Evolutionary conservation across 495 filamentous ascomycete species (phyloP), one percentile per base, ranked within the genome.

Genomic region (Podospora pseudopauciseta): DNA sequence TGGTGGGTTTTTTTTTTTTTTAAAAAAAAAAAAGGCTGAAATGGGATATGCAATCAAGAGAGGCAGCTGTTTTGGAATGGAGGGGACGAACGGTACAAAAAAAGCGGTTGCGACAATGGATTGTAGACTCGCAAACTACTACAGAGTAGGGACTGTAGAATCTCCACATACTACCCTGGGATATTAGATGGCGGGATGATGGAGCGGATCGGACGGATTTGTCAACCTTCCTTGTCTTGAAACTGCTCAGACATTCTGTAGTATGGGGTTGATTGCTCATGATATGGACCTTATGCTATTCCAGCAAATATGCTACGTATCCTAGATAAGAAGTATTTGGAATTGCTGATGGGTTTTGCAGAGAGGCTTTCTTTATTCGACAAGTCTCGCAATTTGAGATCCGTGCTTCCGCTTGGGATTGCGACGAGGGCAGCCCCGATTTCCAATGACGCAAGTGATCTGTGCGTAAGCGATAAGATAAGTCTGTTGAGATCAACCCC

Each of bases 391-490:
- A 32, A 67, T 64, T 66, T 63, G 60, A 64, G 58, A 68, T 68
- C 63, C 61, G 63, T 59, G 49, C 68, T 71, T 53, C 64, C 64
- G 5, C 6, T 67, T 54, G 70, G 64, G 39, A 62, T 58, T 5
- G 6, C 4, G 54, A 20, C 54, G 23, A 7, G 11, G 23, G n/a
- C 60, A 2, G 3, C 23, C 39, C 23, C 20, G 30, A 67, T 23
- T 5, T 15, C 23, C 61, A 58, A 71, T 69, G 71, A 68, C 71
- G 68, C 68, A 69, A 63, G 26, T 70, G 68, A 65, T 19, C 65
- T 59, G 64, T 68, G 64, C 66, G 9, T 13, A 3, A 11, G 2
- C 15, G 39, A 49, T 49, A 49, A 49, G 39, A 49, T 49, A 49
- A 49, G 15, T 1, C 39, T 49, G 15, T 49, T 16, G 39, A 49